Percentiles rank a stretch among this genome's conserved stretches.
phyloP scores from a whole-genome alignment of 2,329 filamentous ascomycete genomes.

The Diplodia scrobiculata region DNA sequence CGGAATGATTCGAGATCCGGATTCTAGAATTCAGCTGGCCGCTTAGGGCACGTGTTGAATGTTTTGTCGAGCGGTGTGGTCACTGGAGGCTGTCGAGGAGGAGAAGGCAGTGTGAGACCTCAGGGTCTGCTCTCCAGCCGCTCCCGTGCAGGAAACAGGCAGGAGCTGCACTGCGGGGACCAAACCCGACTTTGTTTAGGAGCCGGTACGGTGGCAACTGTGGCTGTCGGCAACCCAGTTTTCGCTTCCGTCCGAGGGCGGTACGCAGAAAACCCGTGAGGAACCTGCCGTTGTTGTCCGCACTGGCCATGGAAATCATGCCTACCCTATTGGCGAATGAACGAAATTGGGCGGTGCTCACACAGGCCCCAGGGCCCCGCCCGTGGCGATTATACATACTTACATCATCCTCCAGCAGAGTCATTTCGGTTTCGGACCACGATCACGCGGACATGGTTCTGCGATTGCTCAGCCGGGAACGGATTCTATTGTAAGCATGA shows the following conservation, averaged over 20 bases:
- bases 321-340: background rate
- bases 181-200: background rate
- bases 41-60: background rate
- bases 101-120: background rate
- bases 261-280: background rate
- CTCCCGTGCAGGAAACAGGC: background rate
- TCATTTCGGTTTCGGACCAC: background rate
- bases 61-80: background rate
- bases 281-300: background rate
- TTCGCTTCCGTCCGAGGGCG: background rate
- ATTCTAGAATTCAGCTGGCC: background rate
- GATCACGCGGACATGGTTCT: background rate
- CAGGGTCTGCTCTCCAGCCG: slow-evolving; percentile 5
- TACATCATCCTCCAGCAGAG: slow-evolving; percentile 8
- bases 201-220: background rate
- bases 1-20: background rate
- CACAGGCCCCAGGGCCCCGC: background rate
- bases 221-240: background rate
- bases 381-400: slow-evolving; percentile 8
- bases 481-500: background rate
- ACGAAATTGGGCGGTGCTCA: background rate
- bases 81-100: background rate
- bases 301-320: slow-evolving; percentile 20
- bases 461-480: background rate
- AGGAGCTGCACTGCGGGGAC: slow-evolving; percentile 6